A percentile compares a stretch with the other conserved stretches of the same genome.
phyloP scores from a whole-genome alignment of 2,329 filamentous ascomycete genomes.

The Acarospora socialis region DNA sequence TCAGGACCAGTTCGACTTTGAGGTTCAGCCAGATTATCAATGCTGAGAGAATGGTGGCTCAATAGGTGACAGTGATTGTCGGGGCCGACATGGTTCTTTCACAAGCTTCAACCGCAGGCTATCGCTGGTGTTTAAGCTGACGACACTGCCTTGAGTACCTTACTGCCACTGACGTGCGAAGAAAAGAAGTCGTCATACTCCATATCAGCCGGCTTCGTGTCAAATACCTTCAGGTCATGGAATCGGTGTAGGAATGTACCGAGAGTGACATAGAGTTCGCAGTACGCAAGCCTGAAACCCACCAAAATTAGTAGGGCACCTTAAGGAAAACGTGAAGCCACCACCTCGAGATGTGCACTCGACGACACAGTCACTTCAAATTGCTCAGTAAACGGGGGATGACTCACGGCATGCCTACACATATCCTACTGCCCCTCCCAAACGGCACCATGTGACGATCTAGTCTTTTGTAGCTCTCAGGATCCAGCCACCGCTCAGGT shows the following conservation, averaged over 20 bases:
- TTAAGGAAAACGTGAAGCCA: too few relatives aligned
- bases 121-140: too few relatives aligned
- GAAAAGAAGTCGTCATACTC: background rate
- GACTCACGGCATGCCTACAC: conserved; percentile 6
- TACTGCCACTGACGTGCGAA: too few relatives aligned
- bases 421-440: conserved; percentile 6
- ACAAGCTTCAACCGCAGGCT: too few relatives aligned
- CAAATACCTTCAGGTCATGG: conserved; percentile 11
- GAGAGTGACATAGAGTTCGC: conserved; percentile 22
- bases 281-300: conserved; percentile 20
- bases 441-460: conserved; percentile 10
- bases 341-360: too few relatives aligned
- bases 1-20: too few relatives aligned
- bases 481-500: conserved; percentile 17
- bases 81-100: too few relatives aligned
- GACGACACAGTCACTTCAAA: too few relatives aligned
- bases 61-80: too few relatives aligned
- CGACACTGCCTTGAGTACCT: too few relatives aligned
- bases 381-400: background rate
- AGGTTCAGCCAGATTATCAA: too few relatives aligned
- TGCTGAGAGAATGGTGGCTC: too few relatives aligned
- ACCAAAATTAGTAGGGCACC: background rate
- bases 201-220: background rate
- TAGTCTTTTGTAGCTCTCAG: conserved; percentile 11
- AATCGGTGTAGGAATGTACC: conserved; percentile 21